These are phyloP conservation scores for Perkinsela sp. DNA, from an alignment of 208 protist genomes.

Conservation along the genomic window DNA sequence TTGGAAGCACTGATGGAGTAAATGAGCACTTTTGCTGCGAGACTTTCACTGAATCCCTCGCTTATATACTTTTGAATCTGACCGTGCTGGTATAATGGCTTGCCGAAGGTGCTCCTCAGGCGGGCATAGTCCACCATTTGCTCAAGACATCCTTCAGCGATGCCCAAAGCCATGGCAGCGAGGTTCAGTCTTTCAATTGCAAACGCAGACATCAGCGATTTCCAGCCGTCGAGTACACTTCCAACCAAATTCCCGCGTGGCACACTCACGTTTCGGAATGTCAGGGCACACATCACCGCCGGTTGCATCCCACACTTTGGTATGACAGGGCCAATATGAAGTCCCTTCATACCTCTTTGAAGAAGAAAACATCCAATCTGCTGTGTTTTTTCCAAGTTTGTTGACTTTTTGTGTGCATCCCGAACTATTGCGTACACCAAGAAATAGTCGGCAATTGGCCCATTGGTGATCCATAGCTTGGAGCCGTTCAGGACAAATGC, in stretches of 20 bases:
- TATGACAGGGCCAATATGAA: slow-evolving; percentile 25
- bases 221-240: slow-evolving; percentile 19
- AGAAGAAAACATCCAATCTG: slow-evolving; percentile 26
- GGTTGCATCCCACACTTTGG: slow-evolving; percentile 46
- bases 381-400: slow-evolving; percentile 6
- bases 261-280: slow-evolving; percentile 29
- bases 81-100: slow-evolving; percentile 60
- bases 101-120: slow-evolving; percentile 61
- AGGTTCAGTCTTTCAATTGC: slow-evolving; percentile 39
- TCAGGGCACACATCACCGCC: slow-evolving; percentile 35
- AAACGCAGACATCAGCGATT: slow-evolving; percentile 44
- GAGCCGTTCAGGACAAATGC: slow-evolving; percentile 70
- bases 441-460: slow-evolving; percentile 69
- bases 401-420: slow-evolving; percentile 3
- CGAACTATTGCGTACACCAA: slow-evolving; percentile 78
- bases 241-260: slow-evolving; percentile 25
- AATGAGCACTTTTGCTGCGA: slow-evolving; percentile 48
- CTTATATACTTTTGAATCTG: slow-evolving; percentile 79
- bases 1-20: slow-evolving; percentile 49
- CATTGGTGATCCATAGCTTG: slow-evolving; percentile 93
- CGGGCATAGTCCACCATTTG: slow-evolving; percentile 53
- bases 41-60: slow-evolving; percentile 66
- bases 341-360: slow-evolving; percentile 18
- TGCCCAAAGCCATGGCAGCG: slow-evolving; percentile 42
- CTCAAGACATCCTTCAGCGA: slow-evolving; percentile 31